Conservation (phyloP, 2,329 filamentous ascomycete species). For the Fusarium hainanense region DNA sequence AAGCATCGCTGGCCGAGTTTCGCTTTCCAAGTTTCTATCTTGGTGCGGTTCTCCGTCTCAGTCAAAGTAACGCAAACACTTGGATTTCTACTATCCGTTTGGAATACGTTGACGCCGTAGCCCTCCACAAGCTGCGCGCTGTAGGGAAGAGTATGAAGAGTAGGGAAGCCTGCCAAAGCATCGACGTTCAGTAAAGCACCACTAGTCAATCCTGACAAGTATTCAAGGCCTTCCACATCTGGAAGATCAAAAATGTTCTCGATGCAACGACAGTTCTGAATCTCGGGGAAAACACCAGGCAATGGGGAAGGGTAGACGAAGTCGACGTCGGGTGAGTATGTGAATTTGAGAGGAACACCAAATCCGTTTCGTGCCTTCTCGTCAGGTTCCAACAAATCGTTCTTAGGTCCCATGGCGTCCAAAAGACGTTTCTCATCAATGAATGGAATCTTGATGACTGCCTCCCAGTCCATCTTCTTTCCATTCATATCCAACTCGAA, state of each 20-base stretch:
- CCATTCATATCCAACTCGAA: conserved; percentile 99
- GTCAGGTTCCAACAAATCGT: conserved; percentile 78
- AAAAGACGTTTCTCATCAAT: conserved; percentile 92
- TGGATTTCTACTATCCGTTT: conserved; percentile 94
- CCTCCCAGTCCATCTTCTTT: conserved; percentile 99
- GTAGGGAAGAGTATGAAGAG: conserved; percentile 85
- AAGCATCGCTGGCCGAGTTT: conserved; percentile 89
- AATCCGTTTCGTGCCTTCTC: conserved; percentile 90
- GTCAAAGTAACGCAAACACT: conserved; percentile 92
- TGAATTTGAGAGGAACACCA: conserved; percentile 92
- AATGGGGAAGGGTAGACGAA: conserved; percentile 90
- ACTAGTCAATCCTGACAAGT: conserved; percentile 83
- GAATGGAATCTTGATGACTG: conserved; percentile 98
- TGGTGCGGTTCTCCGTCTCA: conserved; percentile 77
- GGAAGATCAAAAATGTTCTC: conserved; percentile 98
- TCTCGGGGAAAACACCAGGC: conserved; percentile 88
- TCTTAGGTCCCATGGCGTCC: conserved; percentile 85
- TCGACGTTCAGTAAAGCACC: conserved; percentile 84
- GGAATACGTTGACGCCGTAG: conserved; percentile 94
- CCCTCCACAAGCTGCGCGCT: conserved; percentile 75
- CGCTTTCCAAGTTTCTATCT: conserved; percentile 75
- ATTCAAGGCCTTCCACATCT: conserved; percentile 87
- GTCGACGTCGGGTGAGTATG: conserved; percentile 79
- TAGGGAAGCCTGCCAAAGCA: conserved; percentile 94
- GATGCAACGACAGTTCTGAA: conserved; percentile 87